Percentiles rank a stretch among this genome's conserved stretches.
Conservation (phyloP, 306 rosid species). For the Vigna angularis region DNA sequence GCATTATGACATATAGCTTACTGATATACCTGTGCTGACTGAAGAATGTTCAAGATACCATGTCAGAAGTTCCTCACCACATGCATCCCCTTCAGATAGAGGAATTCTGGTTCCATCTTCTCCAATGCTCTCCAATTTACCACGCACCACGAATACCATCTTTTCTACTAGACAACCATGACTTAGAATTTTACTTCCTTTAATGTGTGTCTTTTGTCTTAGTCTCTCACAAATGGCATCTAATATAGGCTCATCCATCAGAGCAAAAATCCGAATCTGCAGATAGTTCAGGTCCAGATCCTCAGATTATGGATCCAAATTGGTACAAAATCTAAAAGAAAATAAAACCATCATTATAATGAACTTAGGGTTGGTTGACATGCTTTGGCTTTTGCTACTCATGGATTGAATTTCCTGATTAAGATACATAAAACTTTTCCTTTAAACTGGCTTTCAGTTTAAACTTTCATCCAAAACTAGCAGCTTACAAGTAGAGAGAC, state of each 20-base stretch:
- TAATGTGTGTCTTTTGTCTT: constrained; percentile 74
- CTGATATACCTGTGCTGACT: constrained; percentile 62
- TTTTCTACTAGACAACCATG: constrained; percentile 70
- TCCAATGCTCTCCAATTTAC: constrained; percentile 77
- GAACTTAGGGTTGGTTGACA: background rate
- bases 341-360: background rate
- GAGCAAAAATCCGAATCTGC: constrained; percentile 77
- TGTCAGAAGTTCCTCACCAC: constrained; percentile 87
- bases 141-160: constrained; percentile 86
- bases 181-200: constrained; percentile 69
- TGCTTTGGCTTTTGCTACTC: background rate
- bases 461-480: background rate
- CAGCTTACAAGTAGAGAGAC: constrained; percentile 19
- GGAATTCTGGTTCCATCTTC: constrained; percentile 64
- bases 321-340: constrained; percentile 15
- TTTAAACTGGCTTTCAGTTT: background rate
- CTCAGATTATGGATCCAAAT: background rate
- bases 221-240: constrained; percentile 78
- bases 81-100: constrained; percentile 81
- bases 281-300: constrained; percentile 11
- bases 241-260: constrained; percentile 77
- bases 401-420: constrained; percentile 12
- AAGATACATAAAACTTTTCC: constrained; percentile 24
- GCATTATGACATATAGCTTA: background rate
- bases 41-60: constrained; percentile 89